Percentiles rank a stretch among this genome's conserved stretches.
Conservation (phyloP, 495 filamentous ascomycete genomes). For the Podospora didyma region DNA sequence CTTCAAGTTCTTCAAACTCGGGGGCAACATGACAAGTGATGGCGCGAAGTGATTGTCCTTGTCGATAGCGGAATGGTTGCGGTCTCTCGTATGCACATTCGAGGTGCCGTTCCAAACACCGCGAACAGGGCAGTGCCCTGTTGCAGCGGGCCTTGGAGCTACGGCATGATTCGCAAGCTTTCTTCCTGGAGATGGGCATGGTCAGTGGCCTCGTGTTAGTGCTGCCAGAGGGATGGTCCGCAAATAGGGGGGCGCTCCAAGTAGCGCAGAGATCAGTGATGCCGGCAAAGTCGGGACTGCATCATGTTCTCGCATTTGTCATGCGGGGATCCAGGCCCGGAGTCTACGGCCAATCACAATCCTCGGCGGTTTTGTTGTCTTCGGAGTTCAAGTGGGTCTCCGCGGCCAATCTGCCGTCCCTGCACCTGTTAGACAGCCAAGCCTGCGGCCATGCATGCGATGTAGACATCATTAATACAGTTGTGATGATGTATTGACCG, state of each 20-base stretch:
- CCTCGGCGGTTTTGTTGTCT: background rate
- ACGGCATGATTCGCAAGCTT: background rate
- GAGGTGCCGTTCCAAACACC: background rate
- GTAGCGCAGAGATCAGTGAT: background rate
- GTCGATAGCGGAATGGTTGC: background rate
- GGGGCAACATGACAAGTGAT: background rate
- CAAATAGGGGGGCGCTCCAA: background rate
- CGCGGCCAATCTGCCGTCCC: background rate
- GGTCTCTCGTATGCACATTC: background rate
- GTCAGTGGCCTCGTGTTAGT: background rate
- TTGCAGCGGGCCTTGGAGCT: slow-evolving; percentile 6
- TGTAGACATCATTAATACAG: background rate
- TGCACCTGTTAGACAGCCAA: background rate
- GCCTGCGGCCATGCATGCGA: background rate
- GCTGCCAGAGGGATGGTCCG: background rate
- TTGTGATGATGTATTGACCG: too few relatives aligned
- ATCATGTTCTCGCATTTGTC: background rate
- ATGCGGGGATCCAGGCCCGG: background rate
- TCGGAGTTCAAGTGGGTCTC: background rate
- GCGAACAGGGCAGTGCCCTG: slow-evolving; percentile 1
- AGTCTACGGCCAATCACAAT: background rate
- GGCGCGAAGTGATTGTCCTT: background rate
- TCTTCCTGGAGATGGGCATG: slow-evolving; percentile 6
- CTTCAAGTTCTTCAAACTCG: too few relatives aligned
- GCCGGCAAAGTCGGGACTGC: background rate